These are phyloP conservation scores for Boletus subcaerulescens DNA, from an alignment of 768 basidiomycete species.

Conservation along the genomic window DNA sequence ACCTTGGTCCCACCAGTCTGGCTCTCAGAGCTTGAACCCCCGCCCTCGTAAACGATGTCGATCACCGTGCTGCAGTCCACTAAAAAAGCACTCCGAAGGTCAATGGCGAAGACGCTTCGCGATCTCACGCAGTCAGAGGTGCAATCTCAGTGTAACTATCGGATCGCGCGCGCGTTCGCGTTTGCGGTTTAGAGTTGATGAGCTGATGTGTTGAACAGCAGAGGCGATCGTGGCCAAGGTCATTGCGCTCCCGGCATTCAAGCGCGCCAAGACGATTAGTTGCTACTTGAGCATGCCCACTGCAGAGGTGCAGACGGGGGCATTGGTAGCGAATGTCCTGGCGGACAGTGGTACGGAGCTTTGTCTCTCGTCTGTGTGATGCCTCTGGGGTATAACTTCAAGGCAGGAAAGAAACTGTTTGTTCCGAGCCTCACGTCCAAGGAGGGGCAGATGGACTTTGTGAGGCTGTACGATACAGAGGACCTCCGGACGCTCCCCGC, in stretches of 20 bases:
- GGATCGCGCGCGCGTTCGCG: background rate
- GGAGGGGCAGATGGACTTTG: slow-evolving; percentile 57
- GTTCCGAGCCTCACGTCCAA: slow-evolving; percentile 61
- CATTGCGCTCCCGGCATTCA: slow-evolving; percentile 50
- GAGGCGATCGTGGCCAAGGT: slow-evolving; percentile 44
- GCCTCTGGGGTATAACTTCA: background rate
- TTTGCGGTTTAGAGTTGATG: background rate
- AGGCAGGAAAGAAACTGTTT: slow-evolving; percentile 60
- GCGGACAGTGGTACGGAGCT: slow-evolving; percentile 43
- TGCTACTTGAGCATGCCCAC: slow-evolving; percentile 82
- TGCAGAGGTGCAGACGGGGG: slow-evolving; percentile 62
- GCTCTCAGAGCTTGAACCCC: background rate
- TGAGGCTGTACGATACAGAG: slow-evolving; percentile 54
- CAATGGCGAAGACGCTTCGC: slow-evolving; percentile 44
- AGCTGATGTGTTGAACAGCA: slow-evolving; percentile 14
- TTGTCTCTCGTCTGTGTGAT: background rate
- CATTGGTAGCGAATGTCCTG: slow-evolving; percentile 52
- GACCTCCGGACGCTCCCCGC: slow-evolving; percentile 57
- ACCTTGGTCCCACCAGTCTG: background rate
- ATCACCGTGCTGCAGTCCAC: slow-evolving; percentile 26
- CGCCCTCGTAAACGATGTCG: slow-evolving; percentile 18
- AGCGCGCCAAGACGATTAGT: slow-evolving; percentile 49
- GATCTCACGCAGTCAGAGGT: slow-evolving; percentile 43
- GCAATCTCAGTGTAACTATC: slow-evolving; percentile 56
- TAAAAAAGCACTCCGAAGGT: slow-evolving; percentile 59